Conservation (phyloP, 257 asterid genomes). For the Prunella vulgaris region DNA sequence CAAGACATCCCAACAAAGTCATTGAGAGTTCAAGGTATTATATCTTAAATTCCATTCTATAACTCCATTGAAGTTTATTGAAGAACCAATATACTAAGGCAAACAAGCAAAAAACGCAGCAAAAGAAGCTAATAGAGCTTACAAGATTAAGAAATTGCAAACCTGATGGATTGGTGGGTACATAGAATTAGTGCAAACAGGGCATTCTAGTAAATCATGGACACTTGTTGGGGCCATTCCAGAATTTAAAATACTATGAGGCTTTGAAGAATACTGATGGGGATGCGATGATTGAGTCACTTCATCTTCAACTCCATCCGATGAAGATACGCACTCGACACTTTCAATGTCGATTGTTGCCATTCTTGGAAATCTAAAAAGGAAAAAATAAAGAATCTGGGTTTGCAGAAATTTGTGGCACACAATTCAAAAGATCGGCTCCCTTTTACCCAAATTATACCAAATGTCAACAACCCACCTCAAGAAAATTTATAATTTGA, state of each 20-base stretch:
- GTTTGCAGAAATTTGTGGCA: no score
- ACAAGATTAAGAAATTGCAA: neutral
- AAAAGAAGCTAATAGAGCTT: neutral
- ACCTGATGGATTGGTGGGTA: slow-evolving; percentile 96
- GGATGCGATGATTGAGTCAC: slow-evolving; percentile 33
- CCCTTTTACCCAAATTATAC: slow-evolving; percentile 7
- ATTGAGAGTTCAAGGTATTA: neutral
- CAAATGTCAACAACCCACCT: slow-evolving; percentile 21
- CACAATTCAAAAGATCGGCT: neutral
- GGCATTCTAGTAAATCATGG: slow-evolving; percentile 89
- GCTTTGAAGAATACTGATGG: slow-evolving; percentile 48
- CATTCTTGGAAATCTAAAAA: slow-evolving; percentile 6
- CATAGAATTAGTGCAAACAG: slow-evolving; percentile 90
- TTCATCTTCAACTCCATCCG: slow-evolving; percentile 75
- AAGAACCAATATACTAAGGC: neutral
- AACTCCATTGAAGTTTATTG: neutral
- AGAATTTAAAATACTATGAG: slow-evolving; percentile 36
- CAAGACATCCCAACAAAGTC: no score
- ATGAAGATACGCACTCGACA: slow-evolving; percentile 63
- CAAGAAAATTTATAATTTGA: slow-evolving; percentile 11
- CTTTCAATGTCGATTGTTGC: slow-evolving; percentile 57
- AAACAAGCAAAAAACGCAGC: neutral
- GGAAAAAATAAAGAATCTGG: no score
- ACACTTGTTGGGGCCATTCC: slow-evolving; percentile 65
- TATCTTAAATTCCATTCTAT: neutral